Percentiles rank a stretch among this genome's conserved stretches.
phyloP scores from a whole-genome alignment of 768 basidiomycete species.

The Psilocybe cubensis region DNA sequence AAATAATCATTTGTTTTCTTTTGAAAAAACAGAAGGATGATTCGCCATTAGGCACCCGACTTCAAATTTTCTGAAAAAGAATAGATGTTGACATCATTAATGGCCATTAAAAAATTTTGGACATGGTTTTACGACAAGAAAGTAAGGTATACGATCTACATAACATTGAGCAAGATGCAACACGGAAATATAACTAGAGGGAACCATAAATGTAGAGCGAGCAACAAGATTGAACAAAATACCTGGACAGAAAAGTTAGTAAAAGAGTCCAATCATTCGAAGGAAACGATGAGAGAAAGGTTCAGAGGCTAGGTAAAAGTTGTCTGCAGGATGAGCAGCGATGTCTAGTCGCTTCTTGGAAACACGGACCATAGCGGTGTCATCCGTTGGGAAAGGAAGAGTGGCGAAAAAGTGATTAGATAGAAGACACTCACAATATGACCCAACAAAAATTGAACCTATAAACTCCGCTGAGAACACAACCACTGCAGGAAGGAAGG shows the following conservation, averaged over 20 bases:
- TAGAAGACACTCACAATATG: slow-evolving; percentile 18
- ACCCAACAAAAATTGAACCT: background rate
- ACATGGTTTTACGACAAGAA: too few relatives aligned
- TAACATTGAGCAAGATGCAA: too few relatives aligned
- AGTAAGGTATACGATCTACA: too few relatives aligned
- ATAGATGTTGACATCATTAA: too few relatives aligned
- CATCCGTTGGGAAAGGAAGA: slow-evolving; percentile 51
- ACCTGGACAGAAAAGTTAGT: background rate
- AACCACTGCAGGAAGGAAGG: background rate
- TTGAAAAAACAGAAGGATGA: too few relatives aligned
- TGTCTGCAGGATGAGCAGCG: slow-evolving; percentile 81
- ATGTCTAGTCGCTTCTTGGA: slow-evolving; percentile 94
- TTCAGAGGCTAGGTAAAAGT: slow-evolving; percentile 75
- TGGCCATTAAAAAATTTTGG: too few relatives aligned
- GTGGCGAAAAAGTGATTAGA: slow-evolving; percentile 1
- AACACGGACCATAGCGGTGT: slow-evolving; percentile 95
- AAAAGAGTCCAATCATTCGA: background rate
- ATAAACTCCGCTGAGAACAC: background rate
- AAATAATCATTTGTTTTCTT: too few relatives aligned
- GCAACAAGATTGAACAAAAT: too few relatives aligned
- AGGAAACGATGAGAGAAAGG: slow-evolving; percentile 6
- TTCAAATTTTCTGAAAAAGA: too few relatives aligned
- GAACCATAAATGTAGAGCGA: too few relatives aligned
- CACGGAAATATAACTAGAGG: too few relatives aligned
- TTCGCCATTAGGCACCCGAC: too few relatives aligned